Base-by-base conservation (phyloP, 2,329 filamentous ascomycete genomes). In the Colletotrichum theobromicola region DNA sequence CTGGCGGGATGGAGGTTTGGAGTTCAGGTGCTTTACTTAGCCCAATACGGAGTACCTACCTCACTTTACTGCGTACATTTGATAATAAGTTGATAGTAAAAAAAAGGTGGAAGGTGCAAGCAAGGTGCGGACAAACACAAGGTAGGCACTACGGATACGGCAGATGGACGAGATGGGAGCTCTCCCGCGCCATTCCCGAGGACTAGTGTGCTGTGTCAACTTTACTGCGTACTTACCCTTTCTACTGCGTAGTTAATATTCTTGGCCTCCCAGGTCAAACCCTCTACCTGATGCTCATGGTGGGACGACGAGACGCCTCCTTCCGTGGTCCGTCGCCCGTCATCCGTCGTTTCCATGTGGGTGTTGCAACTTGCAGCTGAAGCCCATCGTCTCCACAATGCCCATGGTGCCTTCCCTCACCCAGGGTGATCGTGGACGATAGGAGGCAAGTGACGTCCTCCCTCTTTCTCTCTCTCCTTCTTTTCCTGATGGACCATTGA, bases 271-370 rank as follows among this genome's bases (percentile, higher is more conserved):
- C 65, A 15, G 65, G 67, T 42, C 67, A 58, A 69, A 58, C 70
- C 58, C 46, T 70, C 30, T 50, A 30, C 35, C 34, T 72, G 60
- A 60, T 18, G 60, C 28, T 58, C 55, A 55, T 63, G 46, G 70
- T 72, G 70, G 70, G 70, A 73, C 66, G 70, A 70, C 70, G 34
- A 73, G 66, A 64, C 58, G 46, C 58, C 70, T 69, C 66, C 46
- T 68, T 72, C 70, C 70, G 55, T 62, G 64, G 64, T 21, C 68
- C 50, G 68, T 65, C 62, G 58, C 30, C 53, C 34, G 62, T 46
- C 68, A 66, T 66, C 50, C 68, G 35, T 34, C 62, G 62, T 71
- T 50, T 32, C 55, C 63, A 46, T 70, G 60, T 65, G 15, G 35
- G 32, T 24, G 63, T 50, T 46, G 37, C 55, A 53, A 55, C 50